Percentiles rank a stretch among this genome's conserved stretches.
phyloP scores from a whole-genome alignment of 495 filamentous ascomycete species.

The Aspergillus bridgeri region DNA sequence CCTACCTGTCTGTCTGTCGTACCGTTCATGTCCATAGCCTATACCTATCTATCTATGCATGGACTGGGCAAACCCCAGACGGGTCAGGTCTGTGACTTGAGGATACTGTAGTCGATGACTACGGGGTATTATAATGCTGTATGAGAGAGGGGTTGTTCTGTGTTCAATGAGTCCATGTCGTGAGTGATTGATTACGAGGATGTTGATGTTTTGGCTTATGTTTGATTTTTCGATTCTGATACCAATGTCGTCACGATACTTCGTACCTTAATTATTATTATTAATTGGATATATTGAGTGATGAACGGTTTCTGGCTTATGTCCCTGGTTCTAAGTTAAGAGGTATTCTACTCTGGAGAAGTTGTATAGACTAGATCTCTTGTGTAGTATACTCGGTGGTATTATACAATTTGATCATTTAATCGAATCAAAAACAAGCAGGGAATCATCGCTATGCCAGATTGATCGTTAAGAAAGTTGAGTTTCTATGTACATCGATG shows the following conservation, averaged over 20 bases:
- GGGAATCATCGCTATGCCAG: background rate
- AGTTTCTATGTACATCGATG: background rate
- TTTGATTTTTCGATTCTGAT: background rate
- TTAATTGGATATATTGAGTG: background rate
- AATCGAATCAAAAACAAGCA: background rate
- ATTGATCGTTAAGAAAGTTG: background rate
- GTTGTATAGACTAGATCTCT: no score
- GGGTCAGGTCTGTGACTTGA: no score
- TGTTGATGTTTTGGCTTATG: background rate
- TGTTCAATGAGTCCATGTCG: no score
- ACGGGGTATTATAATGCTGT: no score
- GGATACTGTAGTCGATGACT: no score
- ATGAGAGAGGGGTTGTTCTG: no score
- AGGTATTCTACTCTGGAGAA: no score
- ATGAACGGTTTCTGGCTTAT: background rate
- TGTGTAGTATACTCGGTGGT: no score
- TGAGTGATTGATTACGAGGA: no score
- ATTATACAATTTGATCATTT: no score
- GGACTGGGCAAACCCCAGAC: background rate
- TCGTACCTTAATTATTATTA: background rate
- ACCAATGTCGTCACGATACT: background rate
- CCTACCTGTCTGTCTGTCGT: background rate
- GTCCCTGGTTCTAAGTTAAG: no score
- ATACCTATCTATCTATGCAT: background rate
- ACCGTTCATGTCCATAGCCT: background rate